Conservation (phyloP, 495 filamentous ascomycete genomes). For the Tetracladium setigerum region DNA sequence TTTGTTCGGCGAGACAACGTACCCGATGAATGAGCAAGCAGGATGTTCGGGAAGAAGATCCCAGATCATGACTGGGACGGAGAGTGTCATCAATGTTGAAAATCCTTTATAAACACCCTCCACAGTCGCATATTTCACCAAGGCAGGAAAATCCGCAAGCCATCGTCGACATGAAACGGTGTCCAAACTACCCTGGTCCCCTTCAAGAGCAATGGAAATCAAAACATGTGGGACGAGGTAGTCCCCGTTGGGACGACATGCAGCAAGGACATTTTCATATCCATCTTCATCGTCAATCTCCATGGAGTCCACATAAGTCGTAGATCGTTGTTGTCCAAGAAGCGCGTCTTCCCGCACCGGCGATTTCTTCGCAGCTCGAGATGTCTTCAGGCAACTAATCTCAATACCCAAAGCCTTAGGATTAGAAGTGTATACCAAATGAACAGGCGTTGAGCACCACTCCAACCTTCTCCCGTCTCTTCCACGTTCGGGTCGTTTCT, state of each 20-base stretch:
- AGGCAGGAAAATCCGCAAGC: slow-evolving; percentile 37
- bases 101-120: slow-evolving; percentile 46
- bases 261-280: background rate
- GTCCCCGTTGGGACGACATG: background rate
- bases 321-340: background rate
- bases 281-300: background rate
- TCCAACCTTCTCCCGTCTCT: slow-evolving; percentile 43
- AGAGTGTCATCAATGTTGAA: slow-evolving; percentile 42
- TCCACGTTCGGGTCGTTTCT: slow-evolving; percentile 36
- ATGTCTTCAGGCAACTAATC: slow-evolving; percentile 14
- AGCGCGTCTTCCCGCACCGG: no score
- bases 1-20: slow-evolving; percentile 19
- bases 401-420: slow-evolving; percentile 45
- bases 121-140: slow-evolving; percentile 42
- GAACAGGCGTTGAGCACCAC: slow-evolving; percentile 40
- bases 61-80: slow-evolving; percentile 45
- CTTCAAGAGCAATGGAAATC: slow-evolving; percentile 43
- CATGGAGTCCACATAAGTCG: slow-evolving; percentile 3
- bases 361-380: background rate
- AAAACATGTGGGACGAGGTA: slow-evolving; percentile 35
- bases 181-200: slow-evolving; percentile 35
- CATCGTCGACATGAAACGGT: slow-evolving; percentile 41
- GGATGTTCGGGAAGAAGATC: slow-evolving; percentile 41
- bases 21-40: slow-evolving; percentile 43
- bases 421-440: slow-evolving; percentile 46